Conservation (phyloP, 2,329 filamentous ascomycete genomes). For the Acephala macrosclerotiorum region DNA sequence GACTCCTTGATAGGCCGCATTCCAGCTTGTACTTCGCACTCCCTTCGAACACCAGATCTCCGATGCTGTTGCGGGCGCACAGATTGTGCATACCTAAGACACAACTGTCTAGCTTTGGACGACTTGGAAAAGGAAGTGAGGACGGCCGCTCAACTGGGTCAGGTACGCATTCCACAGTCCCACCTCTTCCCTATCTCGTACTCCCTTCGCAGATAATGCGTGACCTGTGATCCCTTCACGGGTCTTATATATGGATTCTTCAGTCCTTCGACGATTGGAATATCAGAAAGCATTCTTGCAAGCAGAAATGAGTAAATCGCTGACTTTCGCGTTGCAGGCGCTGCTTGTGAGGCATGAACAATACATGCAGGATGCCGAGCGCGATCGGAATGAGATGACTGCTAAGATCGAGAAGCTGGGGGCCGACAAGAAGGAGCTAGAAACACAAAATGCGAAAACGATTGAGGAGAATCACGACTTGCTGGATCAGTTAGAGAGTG, state of each 20-base stretch:
- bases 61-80: conserved; percentile 85
- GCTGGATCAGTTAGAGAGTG: conserved; percentile 81
- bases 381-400: conserved; percentile 78
- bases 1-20: conserved; percentile 39
- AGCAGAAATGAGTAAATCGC: conserved; percentile 49
- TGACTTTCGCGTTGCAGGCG: conserved; percentile 82
- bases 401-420: conserved; percentile 79
- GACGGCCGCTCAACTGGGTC: conserved; percentile 85
- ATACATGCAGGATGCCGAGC: conserved; percentile 91
- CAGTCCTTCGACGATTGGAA: conserved; percentile 6
- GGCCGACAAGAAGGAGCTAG: conserved; percentile 73
- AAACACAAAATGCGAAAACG: conserved; percentile 77
- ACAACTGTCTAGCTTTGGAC: conserved; percentile 80
- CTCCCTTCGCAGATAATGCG: conserved; percentile 8
- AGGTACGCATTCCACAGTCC: conserved; percentile 70
- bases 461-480: conserved; percentile 85
- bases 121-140: conserved; percentile 87
- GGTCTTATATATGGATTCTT: conserved; percentile 1
- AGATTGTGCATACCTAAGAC: conserved; percentile 81
- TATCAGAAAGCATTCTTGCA: conserved; percentile 10
- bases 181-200: conserved; percentile 36
- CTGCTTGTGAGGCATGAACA: conserved; percentile 91
- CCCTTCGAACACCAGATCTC: conserved; percentile 26
- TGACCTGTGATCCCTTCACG: conserved; percentile 14
- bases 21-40: conserved; percentile 31